Evolutionary conservation across 345 rosid genomes (phyloP).

Genomic region (Pelargonium nanum): DNA sequence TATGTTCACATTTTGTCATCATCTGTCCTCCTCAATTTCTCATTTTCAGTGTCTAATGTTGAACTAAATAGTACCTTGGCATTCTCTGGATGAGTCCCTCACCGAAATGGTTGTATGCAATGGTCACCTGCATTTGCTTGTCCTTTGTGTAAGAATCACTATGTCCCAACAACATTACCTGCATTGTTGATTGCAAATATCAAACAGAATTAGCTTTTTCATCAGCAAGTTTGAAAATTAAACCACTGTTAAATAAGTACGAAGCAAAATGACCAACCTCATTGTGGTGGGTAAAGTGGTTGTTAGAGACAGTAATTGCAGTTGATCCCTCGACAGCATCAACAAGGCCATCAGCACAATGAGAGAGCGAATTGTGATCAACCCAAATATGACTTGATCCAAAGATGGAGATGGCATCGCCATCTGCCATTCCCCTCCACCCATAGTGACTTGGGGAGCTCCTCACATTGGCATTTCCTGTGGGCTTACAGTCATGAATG

Average conservation of each 20-base stretch:
- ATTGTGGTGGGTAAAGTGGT: slow-evolving; percentile 83
- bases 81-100: slow-evolving; percentile 89
- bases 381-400: slow-evolving; percentile 89
- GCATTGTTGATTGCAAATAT: slow-evolving; percentile 3
- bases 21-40: no score
- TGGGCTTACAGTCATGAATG: slow-evolving; percentile 85
- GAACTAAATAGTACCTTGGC: slow-evolving; percentile 60
- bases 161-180: slow-evolving; percentile 90
- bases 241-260: not conserved
- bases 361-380: slow-evolving; percentile 87
- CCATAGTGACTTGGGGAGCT: slow-evolving; percentile 77
- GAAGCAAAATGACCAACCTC: slow-evolving; percentile 39
- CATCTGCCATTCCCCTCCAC: slow-evolving; percentile 92
- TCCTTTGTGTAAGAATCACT: slow-evolving; percentile 78
- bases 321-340: slow-evolving; percentile 97
- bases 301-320: slow-evolving; percentile 79
- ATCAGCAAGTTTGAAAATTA: no score
- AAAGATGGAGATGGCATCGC: slow-evolving; percentile 76
- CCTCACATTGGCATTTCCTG: slow-evolving; percentile 91
- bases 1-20: no score
- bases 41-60: no score
- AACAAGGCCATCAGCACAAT: slow-evolving; percentile 90
- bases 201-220: no score
- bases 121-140: slow-evolving; percentile 88
- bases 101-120: slow-evolving; percentile 93